Base-by-base conservation (phyloP, 768 basidiomycete genomes). In the Kwoniella sp. region DNA sequence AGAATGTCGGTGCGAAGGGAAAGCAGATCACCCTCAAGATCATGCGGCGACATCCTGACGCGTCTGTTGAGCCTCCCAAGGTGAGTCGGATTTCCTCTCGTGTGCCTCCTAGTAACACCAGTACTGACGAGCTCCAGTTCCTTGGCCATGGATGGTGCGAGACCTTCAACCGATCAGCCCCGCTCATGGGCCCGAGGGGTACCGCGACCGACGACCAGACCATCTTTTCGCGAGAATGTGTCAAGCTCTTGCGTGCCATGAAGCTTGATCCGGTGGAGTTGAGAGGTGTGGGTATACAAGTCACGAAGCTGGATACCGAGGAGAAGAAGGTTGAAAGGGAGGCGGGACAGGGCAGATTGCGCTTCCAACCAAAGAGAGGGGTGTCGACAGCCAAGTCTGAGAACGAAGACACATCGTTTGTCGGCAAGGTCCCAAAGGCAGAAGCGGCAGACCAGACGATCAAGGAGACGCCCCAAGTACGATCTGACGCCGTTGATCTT, bases 41-140 rank as follows among this genome's bases (percentile, higher is more conserved):
- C 61, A 84, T 95, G 85, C 86, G 84, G 62, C 81, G 93, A 19
- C 84, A 88, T 70, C 83, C 87, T 1, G 80, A 79, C 38, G 89
- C 93, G 1, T 90, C 95, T 0, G 78, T 87, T 12, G 95, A 98
- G 63, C 80, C 86, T 19, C 86, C 93, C 0, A 98, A 99, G 80
- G 89, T 89, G 56, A 31, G 76, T 65, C 2, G 25, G 10, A 14
- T 25, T 26, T 28, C 14, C 25, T 22, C n/a, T 42, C 23, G 25
- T 23, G 40, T 10, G 12, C 4, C 14, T 9, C 19, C 14, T 28
- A 12, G 25, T 34, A 32, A 36, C 25, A 12, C 25, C 42, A 23
- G 53, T 33, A 33, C 29, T 48, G 39, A 51, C 33, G 25, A 4
- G 28, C 9, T 61, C 3, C 59, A 91, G 89, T 93, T 92, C 63